phyloP scores from a whole-genome alignment of 2,329 filamentous ascomycete species.

The Sarocladium strictum region DNA sequence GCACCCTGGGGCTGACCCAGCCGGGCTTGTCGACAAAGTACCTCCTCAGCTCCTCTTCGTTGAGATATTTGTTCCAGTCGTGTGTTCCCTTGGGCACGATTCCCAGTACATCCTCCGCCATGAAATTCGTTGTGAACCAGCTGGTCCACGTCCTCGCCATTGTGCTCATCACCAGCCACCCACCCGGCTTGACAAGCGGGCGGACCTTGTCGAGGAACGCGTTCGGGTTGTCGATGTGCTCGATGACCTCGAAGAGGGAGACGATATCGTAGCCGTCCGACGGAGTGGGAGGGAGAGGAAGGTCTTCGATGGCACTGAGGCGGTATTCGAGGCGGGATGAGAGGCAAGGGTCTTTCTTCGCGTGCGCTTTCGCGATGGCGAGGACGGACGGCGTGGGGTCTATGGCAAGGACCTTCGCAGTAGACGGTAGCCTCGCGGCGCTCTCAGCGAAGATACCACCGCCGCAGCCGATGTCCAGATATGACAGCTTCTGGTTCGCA shows the following conservation, averaged over 20 bases:
- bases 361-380: conserved; percentile 69
- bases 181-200: conserved; percentile 77
- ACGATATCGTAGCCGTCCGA: conserved; percentile 67
- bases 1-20: conserved; percentile 57
- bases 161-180: conserved; percentile 88
- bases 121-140: conserved; percentile 86
- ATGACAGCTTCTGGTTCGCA: conserved; percentile 43
- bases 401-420: conserved; percentile 63
- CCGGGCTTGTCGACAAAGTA: conserved; percentile 44
- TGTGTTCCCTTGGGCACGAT: conserved; percentile 92
- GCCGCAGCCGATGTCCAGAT: conserved; percentile 91
- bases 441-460: conserved; percentile 95
- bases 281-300: conserved; percentile 36
- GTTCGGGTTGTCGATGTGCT: conserved; percentile 76
- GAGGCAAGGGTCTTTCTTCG: conserved; percentile 66
- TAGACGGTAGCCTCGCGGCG: conserved; percentile 62
- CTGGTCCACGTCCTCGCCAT: conserved; percentile 85
- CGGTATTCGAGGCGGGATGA: conserved; percentile 61
- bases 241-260: conserved; percentile 87
- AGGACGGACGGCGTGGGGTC: conserved; percentile 73
- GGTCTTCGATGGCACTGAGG: conserved; percentile 70
- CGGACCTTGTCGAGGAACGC: conserved; percentile 67
- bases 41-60: conserved; percentile 66
- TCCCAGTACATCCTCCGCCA: conserved; percentile 80
- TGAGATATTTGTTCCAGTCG: conserved; percentile 95